Evolutionary conservation across 1,284 basidiomycete species (phyloP).

Genomic region (Phylloboletellus chloephorus): DNA sequence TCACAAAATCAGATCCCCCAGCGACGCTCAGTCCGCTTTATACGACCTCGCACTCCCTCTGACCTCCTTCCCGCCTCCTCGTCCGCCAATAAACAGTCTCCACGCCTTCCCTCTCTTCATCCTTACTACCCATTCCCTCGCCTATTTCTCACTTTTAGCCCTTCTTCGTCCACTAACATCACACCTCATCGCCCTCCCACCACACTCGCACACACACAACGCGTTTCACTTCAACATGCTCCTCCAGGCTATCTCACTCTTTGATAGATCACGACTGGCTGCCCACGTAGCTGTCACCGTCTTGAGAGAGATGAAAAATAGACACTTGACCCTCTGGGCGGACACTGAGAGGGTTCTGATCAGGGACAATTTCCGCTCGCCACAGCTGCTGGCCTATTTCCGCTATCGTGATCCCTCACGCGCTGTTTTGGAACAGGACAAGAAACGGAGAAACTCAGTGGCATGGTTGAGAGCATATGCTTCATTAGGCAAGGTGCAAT

Average conservation of each 20-base stretch:
- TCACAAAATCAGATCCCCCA: conserved; percentile 39
- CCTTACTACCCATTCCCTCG: conserved; percentile 46
- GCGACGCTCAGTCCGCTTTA: conserved; percentile 19
- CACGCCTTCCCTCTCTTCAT: conserved; percentile 41
- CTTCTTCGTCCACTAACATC: conserved; percentile 41
- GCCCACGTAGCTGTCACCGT: conserved; percentile 39
- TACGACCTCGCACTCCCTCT: conserved; percentile 21
- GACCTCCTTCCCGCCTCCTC: conserved; percentile 4
- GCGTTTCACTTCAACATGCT: conserved; percentile 50
- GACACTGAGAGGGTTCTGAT: conserved; percentile 45
- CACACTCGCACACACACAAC: conserved; percentile 30
- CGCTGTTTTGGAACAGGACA: background rate
- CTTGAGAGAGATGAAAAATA: conserved; percentile 42
- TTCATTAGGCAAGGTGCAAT: conserved; percentile 37
- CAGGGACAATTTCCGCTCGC: conserved; percentile 43
- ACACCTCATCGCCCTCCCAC: conserved; percentile 38
- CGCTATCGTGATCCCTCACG: conserved; percentile 17
- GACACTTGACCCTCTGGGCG: conserved; percentile 37
- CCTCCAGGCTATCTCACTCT: conserved; percentile 45
- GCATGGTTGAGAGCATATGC: conserved; percentile 47
- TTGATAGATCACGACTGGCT: conserved; percentile 38
- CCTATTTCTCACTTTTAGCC: conserved; percentile 40
- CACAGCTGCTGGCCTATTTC: conserved; percentile 45
- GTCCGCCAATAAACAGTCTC: conserved; percentile 21
- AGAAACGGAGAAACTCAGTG: conserved; percentile 24